Evolutionary conservation across 306 rosid genomes (phyloP).

Genomic region (Cucurbita moschata): DNA sequence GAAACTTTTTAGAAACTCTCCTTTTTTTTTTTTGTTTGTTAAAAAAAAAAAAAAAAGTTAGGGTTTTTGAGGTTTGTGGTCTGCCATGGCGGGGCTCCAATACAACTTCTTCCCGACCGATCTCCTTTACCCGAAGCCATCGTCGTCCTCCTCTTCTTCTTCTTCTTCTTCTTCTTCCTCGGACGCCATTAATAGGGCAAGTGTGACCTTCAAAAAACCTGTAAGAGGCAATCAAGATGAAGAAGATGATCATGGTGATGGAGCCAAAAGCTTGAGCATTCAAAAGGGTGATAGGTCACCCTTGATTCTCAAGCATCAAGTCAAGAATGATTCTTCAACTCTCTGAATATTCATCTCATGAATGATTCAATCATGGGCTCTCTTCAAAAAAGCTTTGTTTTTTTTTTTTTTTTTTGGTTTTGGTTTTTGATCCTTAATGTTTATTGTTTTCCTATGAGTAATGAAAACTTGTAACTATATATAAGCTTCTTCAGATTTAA

Average conservation of each 20-base stretch:
- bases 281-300: background rate
- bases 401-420: background rate
- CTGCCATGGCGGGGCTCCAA: background rate
- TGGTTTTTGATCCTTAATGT: background rate
- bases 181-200: background rate
- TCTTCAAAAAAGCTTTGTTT: background rate
- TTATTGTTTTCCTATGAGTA: background rate
- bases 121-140: background rate
- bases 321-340: background rate
- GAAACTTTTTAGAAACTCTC: background rate
- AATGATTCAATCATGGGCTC: background rate
- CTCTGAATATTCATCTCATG: background rate
- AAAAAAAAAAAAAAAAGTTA: background rate
- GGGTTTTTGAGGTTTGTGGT: background rate
- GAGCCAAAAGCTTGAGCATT: background rate
- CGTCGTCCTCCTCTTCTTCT: background rate
- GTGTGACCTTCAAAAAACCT: background rate
- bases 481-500: background rate
- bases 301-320: background rate
- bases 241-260: background rate
- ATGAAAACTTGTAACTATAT: background rate
- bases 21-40: too few relatives aligned
- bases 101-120: conserved; percentile 7
- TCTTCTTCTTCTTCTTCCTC: conserved; percentile 1
- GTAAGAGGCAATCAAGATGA: background rate